Evolutionary conservation across 805 yeast species (phyloP), one percentile per base, ranked within the genome.

Genomic region (Saccharomycopsis vini): DNA sequence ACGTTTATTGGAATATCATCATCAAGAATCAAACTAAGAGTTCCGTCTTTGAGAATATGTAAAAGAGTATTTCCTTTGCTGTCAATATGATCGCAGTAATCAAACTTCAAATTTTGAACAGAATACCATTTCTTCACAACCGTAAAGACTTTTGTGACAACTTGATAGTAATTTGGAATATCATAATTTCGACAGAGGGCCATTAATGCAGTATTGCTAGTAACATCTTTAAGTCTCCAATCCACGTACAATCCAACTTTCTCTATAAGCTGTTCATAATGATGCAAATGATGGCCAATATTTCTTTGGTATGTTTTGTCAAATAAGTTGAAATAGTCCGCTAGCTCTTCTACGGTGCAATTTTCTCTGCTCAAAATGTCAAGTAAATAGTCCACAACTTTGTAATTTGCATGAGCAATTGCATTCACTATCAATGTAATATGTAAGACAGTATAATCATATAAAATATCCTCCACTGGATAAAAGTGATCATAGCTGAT

Each of bases 161-260:
- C 55, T 3, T 55, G 55, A 2, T 65, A 56, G 58, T 88, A 89
- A 28, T 76, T 60, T 0, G 73, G 63, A 51, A 83, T 88, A 57
- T 88, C 96, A 60, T 89, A 89, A 50, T 88, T 77, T 43, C 95
- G 63, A 50, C 86, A 77, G 2, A 85, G 61, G 2, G 86, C 72
- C 59, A 82, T 76, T 7, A 90, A 62, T 0, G 97, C 94, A 0
- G 97, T 85, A 52, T 83, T 85, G 0, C 79, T 75, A 47, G 72
- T 75, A 10, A 54, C 50, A 56, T 89, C 97, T 41, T 71, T 71
- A 12, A 61, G 57, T 5, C 65, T 68, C 97, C 97, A 90, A 53
- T 84, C 68, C 4, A 88, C 63, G 36, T 65, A 70, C 1, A 57
- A 57, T 0, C 95, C 94, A 9, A 87, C 57, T 13, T 54, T 56